These are phyloP conservation scores for Xylaria sp. DNA, from an alignment of 2,329 filamentous ascomycete genomes.

Conservation along the genomic window DNA sequence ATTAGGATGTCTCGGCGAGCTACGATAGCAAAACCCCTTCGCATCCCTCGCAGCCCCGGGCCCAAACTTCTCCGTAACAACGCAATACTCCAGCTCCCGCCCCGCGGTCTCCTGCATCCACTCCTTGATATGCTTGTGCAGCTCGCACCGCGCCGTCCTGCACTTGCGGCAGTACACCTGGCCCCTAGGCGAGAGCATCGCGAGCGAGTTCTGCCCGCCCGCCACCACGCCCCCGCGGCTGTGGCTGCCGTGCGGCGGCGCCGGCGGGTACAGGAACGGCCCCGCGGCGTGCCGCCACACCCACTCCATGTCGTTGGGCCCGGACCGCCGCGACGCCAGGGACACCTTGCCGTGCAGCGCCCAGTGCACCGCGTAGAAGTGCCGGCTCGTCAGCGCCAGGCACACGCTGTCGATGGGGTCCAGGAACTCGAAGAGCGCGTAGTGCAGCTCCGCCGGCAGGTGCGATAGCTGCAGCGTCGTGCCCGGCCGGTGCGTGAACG, in stretches of 20 bases:
- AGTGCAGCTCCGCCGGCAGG: constrained; percentile 70
- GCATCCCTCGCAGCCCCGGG: constrained; percentile 58
- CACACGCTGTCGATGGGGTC: constrained; percentile 73
- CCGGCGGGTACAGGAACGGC: constrained; percentile 50
- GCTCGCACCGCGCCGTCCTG: constrained; percentile 69
- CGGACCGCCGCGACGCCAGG: constrained; percentile 66
- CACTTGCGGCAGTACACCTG: constrained; percentile 73
- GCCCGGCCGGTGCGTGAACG: constrained; percentile 61
- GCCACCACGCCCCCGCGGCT: constrained; percentile 25
- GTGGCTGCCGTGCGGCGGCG: constrained; percentile 28
- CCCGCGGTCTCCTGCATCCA: constrained; percentile 61
- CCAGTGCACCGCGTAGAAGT: constrained; percentile 69
- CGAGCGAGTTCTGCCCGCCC: constrained; percentile 52
- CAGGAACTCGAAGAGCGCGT: constrained; percentile 69
- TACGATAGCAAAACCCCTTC: constrained; percentile 66
- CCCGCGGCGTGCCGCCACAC: constrained; percentile 70
- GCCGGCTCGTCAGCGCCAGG: constrained; percentile 67
- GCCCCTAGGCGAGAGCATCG: constrained; percentile 64
- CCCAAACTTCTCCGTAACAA: constrained; percentile 68
- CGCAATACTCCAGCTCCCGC: constrained; percentile 67
- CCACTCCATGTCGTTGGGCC: constrained; percentile 72
- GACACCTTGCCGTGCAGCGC: constrained; percentile 67
- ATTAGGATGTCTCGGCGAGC: constrained; percentile 67
- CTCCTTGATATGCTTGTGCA: constrained; percentile 69
- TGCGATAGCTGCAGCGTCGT: constrained; percentile 60